Evolutionary conservation across 768 basidiomycete genomes (phyloP).

Genomic region (Boletus sp.): DNA sequence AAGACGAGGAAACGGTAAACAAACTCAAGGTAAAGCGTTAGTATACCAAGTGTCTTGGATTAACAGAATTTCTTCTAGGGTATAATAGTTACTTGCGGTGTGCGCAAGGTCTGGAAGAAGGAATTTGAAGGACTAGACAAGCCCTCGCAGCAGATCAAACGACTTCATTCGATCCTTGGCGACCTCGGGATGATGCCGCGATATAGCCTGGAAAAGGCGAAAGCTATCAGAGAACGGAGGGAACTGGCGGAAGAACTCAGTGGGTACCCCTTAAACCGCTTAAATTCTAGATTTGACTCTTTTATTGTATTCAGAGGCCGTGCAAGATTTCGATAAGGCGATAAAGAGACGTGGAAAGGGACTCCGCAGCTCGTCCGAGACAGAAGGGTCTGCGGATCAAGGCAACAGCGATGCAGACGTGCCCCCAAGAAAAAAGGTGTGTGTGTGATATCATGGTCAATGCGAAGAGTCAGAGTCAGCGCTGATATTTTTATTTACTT

Average conservation of each 20-base stretch:
- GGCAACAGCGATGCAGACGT: conserved; percentile 31
- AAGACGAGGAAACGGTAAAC: conserved; percentile 75
- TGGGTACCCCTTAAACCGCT: conserved; percentile 35
- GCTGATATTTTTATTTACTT: no score
- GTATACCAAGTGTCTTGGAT: not conserved
- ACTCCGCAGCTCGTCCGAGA: conserved; percentile 6
- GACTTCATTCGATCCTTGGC: conserved; percentile 59
- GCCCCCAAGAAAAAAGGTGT: conserved; percentile 45
- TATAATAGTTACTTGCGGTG: conserved; percentile 70
- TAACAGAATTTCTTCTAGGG: conserved; percentile 39
- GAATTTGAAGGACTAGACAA: conserved; percentile 61
- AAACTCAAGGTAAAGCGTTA: conserved; percentile 59
- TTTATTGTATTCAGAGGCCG: conserved; percentile 55
- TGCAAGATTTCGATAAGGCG: conserved; percentile 63
- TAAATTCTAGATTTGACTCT: not conserved
- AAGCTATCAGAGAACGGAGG: conserved; percentile 64
- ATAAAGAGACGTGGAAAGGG: conserved; percentile 31
- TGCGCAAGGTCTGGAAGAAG: conserved; percentile 75
- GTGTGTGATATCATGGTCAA: conserved; percentile 2
- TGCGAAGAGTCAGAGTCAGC: no score
- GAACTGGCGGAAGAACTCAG: conserved; percentile 80
- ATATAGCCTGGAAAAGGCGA: conserved; percentile 79
- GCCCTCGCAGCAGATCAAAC: conserved; percentile 61
- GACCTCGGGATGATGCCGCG: conserved; percentile 82
- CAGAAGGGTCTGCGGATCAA: conserved; percentile 33